Percentiles rank a stretch among this genome's conserved stretches.
Evolutionary conservation across 208 protist species (phyloP).

Genomic region (Crithidia brevicula): DNA sequence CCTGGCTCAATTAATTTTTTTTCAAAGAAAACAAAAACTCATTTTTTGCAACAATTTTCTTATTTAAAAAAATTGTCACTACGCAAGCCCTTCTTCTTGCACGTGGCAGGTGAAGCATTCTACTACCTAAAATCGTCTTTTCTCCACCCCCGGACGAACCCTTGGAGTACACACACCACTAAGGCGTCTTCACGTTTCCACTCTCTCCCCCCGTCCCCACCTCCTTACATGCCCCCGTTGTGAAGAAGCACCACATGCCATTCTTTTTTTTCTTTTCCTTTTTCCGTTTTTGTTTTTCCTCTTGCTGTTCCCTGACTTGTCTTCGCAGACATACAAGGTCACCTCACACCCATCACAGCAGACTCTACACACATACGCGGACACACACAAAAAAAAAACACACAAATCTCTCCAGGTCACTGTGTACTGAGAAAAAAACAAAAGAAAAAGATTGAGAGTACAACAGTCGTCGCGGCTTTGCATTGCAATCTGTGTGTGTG

Average conservation of each 20-base stretch:
- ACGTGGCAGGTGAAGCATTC: neutral
- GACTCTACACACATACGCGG: no score
- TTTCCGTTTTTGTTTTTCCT: neutral
- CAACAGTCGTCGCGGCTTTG: no score
- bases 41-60: no score
- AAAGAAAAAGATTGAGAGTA: slow-evolving; percentile 12
- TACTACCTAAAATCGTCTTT: slow-evolving; percentile 35
- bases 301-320: no score
- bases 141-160: slow-evolving; percentile 25
- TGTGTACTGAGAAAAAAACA: slow-evolving; percentile 3
- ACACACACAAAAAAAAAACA: no score
- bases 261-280: slow-evolving; percentile 24
- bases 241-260: slow-evolving; percentile 12
- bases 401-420: no score
- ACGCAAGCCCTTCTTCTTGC: neutral
- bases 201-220: slow-evolving; percentile 13
- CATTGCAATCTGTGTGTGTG: no score
- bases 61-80: no score
- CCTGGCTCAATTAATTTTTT: no score
- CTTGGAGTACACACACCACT: slow-evolving; percentile 35
- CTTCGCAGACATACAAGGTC: no score
- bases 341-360: no score
- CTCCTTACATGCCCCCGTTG: slow-evolving; percentile 1
- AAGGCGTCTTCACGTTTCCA: slow-evolving; percentile 30
- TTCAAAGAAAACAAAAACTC: no score